These are phyloP conservation scores for Thelonectria rubi DNA, from an alignment of 2,329 filamentous ascomycete species.

Conservation along the genomic window DNA sequence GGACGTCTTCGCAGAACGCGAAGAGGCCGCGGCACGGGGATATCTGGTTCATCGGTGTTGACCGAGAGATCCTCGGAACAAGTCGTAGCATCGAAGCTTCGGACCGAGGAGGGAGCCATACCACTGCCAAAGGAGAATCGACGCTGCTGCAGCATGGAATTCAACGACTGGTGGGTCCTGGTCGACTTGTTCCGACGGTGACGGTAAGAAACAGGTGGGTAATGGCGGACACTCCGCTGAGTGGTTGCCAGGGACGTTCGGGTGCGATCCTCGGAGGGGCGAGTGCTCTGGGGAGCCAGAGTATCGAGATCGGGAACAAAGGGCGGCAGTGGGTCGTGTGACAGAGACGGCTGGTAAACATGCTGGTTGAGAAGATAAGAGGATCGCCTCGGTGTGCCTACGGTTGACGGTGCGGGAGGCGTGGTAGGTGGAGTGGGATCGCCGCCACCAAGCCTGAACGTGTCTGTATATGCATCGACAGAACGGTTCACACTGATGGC, in stretches of 20 bases:
- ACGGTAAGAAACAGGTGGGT: slow-evolving; percentile 46
- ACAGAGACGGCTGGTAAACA: slow-evolving; percentile 48
- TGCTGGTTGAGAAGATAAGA: slow-evolving; percentile 64
- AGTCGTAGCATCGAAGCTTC: slow-evolving; percentile 67
- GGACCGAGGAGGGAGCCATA: slow-evolving; percentile 59
- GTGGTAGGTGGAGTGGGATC: slow-evolving; percentile 70
- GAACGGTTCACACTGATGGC: slow-evolving; percentile 56
- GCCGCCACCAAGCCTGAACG: slow-evolving; percentile 57
- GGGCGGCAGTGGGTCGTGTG: slow-evolving; percentile 55
- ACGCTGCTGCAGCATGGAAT: slow-evolving; percentile 62
- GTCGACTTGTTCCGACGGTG: slow-evolving; percentile 59
- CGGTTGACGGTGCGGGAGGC: slow-evolving; percentile 56
- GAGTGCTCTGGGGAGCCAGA: slow-evolving; percentile 43
- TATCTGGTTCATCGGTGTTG: slow-evolving; percentile 52
- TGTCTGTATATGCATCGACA: slow-evolving; percentile 63
- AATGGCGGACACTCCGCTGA: slow-evolving; percentile 38
- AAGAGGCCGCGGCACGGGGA: slow-evolving; percentile 59
- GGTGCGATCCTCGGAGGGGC: slow-evolving; percentile 46
- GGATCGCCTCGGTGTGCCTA: slow-evolving; percentile 61
- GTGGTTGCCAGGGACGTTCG: slow-evolving; percentile 45
- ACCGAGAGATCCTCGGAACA: slow-evolving; percentile 60
- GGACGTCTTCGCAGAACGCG: slow-evolving; percentile 75
- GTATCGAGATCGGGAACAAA: slow-evolving; percentile 59
- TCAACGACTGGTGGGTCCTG: slow-evolving; percentile 58
- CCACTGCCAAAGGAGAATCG: slow-evolving; percentile 70